phyloP scores from a whole-genome alignment of 1,139 yeast genomes.

The Candida tetrigidarum region DNA sequence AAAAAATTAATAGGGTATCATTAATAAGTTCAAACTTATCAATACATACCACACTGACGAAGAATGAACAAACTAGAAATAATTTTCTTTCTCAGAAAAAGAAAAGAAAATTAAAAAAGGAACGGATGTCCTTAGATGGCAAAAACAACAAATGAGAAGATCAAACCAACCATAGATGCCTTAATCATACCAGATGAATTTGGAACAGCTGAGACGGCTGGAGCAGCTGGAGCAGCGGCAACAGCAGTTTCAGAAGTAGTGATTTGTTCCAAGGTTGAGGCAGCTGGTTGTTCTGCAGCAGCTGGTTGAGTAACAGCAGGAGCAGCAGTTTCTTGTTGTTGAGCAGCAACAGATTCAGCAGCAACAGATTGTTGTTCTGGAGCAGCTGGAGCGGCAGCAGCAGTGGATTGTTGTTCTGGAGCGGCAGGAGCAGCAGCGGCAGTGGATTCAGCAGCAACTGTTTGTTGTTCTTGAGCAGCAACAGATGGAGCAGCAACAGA shows the following conservation, averaged over 20 bases:
- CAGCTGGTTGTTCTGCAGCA: neutral
- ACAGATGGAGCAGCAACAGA: too few relatives aligned
- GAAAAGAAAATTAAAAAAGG: neutral
- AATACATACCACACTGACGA: neutral
- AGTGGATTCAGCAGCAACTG: too few relatives aligned
- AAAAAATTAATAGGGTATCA: too few relatives aligned
- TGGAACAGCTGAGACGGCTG: neutral
- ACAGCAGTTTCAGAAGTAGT: neutral
- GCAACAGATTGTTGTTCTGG: too few relatives aligned
- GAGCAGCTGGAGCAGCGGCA: neutral
- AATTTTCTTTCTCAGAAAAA: too few relatives aligned
- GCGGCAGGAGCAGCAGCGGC: too few relatives aligned
- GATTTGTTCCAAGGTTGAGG: neutral
- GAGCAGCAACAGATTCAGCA: neutral
- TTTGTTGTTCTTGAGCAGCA: too few relatives aligned
- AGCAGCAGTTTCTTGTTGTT: neutral
- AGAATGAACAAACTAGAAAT: neutral
- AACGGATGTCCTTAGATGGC: neutral
- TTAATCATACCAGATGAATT: neutral
- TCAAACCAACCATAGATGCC: neutral
- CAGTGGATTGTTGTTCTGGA: too few relatives aligned
- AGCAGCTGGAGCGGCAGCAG: too few relatives aligned
- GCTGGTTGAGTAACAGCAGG: neutral
- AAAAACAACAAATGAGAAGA: neutral
- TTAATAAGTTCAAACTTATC: too few relatives aligned